Evolutionary conservation across 2,329 filamentous ascomycete genomes (phyloP).

Genomic region (Trichoderma sp.): DNA sequence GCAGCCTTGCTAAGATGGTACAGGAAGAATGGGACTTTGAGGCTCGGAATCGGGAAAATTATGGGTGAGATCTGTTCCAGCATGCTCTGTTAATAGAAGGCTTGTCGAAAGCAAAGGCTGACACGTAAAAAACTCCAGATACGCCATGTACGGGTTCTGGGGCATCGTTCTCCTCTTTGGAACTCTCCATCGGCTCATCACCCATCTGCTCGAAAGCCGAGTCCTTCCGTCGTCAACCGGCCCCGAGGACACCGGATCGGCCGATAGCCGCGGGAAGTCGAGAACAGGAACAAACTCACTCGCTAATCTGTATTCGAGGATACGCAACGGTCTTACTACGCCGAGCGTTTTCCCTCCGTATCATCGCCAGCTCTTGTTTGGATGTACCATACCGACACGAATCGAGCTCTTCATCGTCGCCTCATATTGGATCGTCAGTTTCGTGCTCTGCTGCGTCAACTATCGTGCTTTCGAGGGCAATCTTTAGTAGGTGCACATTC

Average conservation of each 20-base stretch:
- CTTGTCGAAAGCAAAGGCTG: not conserved
- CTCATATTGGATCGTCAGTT: constrained; percentile 16
- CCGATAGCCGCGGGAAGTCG: constrained; percentile 13
- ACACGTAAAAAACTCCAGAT: not conserved
- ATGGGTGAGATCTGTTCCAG: not conserved
- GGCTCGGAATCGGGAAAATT: not conserved
- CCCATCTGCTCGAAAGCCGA: not conserved
- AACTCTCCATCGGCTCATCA: constrained; percentile 2
- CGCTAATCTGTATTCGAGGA: not conserved
- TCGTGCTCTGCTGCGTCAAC: constrained; percentile 13
- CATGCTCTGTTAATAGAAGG: not conserved
- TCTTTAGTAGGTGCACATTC: constrained; percentile 3
- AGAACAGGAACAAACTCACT: not conserved
- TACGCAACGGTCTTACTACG: not conserved
- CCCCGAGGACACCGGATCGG: constrained; percentile 6
- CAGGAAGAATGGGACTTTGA: constrained; percentile 9
- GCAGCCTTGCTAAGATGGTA: not conserved
- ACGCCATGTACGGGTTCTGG: constrained; percentile 18
- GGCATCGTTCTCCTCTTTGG: constrained; percentile 10
- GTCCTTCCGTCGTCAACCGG: not conserved
- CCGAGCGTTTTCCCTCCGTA: constrained; percentile 12
- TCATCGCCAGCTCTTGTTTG: constrained; percentile 11
- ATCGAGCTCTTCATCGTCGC: not conserved
- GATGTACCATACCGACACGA: constrained; percentile 17
- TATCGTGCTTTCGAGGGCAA: constrained; percentile 14